Conservation (phyloP, 2,329 filamentous ascomycete genomes). For the Aspergillus alliaceus region DNA sequence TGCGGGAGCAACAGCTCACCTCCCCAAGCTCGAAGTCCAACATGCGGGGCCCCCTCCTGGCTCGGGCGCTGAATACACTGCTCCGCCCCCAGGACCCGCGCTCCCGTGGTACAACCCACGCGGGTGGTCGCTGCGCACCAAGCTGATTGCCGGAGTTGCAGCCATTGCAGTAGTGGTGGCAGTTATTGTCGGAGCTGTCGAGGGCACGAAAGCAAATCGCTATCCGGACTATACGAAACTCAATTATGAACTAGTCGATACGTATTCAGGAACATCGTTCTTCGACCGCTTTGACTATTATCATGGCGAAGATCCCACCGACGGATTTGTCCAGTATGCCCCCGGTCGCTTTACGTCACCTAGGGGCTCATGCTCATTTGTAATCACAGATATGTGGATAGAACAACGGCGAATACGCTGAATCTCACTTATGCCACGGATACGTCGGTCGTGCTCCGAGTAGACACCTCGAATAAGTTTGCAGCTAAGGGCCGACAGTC, state of each 20-base stretch:
- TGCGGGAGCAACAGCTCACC: slow-evolving; percentile 17
- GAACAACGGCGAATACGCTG: slow-evolving; percentile 28
- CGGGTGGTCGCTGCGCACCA: slow-evolving; percentile 56
- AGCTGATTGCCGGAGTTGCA: slow-evolving; percentile 45
- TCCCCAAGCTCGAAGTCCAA: slow-evolving; percentile 21
- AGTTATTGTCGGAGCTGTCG: slow-evolving; percentile 47
- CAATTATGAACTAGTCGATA: slow-evolving; percentile 43
- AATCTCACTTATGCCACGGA: slow-evolving; percentile 64
- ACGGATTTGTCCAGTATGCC: slow-evolving; percentile 50
- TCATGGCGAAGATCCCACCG: slow-evolving; percentile 44
- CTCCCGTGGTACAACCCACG: slow-evolving; percentile 48
- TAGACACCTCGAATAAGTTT: slow-evolving; percentile 61
- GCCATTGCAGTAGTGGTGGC: slow-evolving; percentile 48
- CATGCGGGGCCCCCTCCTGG: slow-evolving; percentile 15
- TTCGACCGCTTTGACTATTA: slow-evolving; percentile 50
- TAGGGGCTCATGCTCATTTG: background rate
- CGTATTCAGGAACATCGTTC: slow-evolving; percentile 43
- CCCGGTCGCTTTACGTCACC: slow-evolving; percentile 13
- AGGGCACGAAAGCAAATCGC: slow-evolving; percentile 35
- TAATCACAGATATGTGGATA: slow-evolving; percentile 40
- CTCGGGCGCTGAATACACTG: slow-evolving; percentile 4
- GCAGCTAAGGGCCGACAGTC: slow-evolving; percentile 62
- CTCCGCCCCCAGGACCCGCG: slow-evolving; percentile 3
- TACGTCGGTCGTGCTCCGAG: slow-evolving; percentile 56
- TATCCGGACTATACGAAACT: slow-evolving; percentile 47